A percentile compares a stretch with the other conserved stretches of the same genome.
These are phyloP conservation scores for Cryptococcus jaspeensis DNA, from an alignment of 1,284 basidiomycete genomes.

Conservation along the genomic window DNA sequence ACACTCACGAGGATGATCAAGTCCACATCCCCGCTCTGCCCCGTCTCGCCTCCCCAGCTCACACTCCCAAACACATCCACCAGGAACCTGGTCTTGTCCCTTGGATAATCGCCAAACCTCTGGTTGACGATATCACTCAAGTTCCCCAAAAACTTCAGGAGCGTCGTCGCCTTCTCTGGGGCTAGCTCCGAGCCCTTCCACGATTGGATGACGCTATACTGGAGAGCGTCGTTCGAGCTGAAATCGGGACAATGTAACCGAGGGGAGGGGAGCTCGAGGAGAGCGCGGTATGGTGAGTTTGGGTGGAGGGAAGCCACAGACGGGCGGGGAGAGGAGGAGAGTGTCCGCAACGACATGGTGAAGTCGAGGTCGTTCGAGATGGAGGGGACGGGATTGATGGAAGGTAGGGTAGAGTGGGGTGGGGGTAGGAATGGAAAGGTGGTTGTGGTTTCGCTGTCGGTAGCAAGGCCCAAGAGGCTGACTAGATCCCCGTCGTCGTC, in stretches of 20 bases:
- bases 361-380: no score
- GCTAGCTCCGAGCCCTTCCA: slow-evolving; percentile 28
- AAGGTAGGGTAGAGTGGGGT: no score
- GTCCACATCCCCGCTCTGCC: slow-evolving; percentile 44
- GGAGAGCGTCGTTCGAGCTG: slow-evolving; percentile 15
- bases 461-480: no score
- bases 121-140: slow-evolving; percentile 21
- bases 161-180: slow-evolving; percentile 8
- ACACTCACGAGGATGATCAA: slow-evolving; percentile 43
- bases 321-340: no score
- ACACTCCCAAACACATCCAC: slow-evolving; percentile 52
- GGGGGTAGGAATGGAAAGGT: no score
- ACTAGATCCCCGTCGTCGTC: no score
- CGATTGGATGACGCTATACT: slow-evolving; percentile 20
- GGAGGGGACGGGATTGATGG: no score
- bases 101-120: slow-evolving; percentile 9
- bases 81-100: slow-evolving; percentile 22
- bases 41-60: slow-evolving; percentile 49
- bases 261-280: slow-evolving; percentile 20
- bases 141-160: slow-evolving; percentile 14
- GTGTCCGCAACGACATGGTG: no score
- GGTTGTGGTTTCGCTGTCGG: no score
- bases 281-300: slow-evolving; percentile 21
- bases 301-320: no score
- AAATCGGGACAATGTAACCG: slow-evolving; percentile 15